These are phyloP conservation scores for Nicotiana benthamiana DNA, from an alignment of 257 asterid genomes.

Conservation along the genomic window DNA sequence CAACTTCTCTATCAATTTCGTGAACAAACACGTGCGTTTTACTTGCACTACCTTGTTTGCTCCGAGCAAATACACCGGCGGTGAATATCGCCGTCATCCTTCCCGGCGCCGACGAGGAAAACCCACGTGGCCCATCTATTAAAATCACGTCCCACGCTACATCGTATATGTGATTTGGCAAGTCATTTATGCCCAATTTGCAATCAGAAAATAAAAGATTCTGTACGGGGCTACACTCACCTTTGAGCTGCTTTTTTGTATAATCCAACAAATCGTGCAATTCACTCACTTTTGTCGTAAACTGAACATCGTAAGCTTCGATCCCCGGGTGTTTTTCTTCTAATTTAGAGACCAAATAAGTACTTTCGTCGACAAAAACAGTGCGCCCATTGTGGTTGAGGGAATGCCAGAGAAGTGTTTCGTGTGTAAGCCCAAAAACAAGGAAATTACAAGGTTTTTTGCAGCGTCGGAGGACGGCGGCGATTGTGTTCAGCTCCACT, in stretches of 20 bases:
- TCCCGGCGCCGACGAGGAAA: slow-evolving; percentile 48
- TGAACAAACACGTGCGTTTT: slow-evolving; percentile 71
- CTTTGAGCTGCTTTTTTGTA: slow-evolving; percentile 27
- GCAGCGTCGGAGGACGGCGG: slow-evolving; percentile 56
- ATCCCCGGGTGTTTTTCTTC: slow-evolving; percentile 51
- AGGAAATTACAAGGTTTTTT: slow-evolving; percentile 60
- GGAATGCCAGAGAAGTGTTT: slow-evolving; percentile 67
- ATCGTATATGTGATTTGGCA: slow-evolving; percentile 85
- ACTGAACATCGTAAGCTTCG: slow-evolving; percentile 75
- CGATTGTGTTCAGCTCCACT: slow-evolving; percentile 41
- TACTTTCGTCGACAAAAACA: slow-evolving; percentile 58
- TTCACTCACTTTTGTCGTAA: slow-evolving; percentile 61
- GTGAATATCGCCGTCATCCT: slow-evolving; percentile 66
- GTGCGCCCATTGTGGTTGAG: slow-evolving; percentile 76
- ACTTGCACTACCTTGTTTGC: slow-evolving; percentile 40
- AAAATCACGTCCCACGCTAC: slow-evolving; percentile 75
- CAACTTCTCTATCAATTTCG: slow-evolving; percentile 55
- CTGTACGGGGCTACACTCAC: slow-evolving; percentile 67
- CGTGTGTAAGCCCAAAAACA: slow-evolving; percentile 74
- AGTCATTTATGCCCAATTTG: slow-evolving; percentile 60
- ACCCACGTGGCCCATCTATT: slow-evolving; percentile 76
- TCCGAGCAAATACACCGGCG: slow-evolving; percentile 75
- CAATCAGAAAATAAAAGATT: slow-evolving; percentile 83
- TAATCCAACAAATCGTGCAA: slow-evolving; percentile 43
- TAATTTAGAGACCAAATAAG: slow-evolving; percentile 36